phyloP scores from a whole-genome alignment of 148 eudicot genomes.

The Chenopodium album region DNA sequence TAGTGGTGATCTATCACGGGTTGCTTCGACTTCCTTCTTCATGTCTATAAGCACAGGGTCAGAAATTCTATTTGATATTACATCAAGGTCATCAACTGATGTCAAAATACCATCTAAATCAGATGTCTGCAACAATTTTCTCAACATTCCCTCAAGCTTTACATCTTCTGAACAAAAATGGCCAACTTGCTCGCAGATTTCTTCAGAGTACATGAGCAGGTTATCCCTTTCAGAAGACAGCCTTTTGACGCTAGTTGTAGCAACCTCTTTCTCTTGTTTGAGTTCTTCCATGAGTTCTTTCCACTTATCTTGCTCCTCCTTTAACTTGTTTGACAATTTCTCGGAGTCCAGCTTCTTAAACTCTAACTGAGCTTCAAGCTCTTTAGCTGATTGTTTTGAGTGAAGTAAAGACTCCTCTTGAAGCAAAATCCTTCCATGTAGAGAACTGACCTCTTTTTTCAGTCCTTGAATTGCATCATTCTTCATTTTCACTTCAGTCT shows the following conservation, averaged over 20 bases:
- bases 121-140: slow-evolving; percentile 26
- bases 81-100: slow-evolving; percentile 3
- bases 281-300: slow-evolving; percentile 36
- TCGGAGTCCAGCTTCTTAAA: slow-evolving; percentile 33
- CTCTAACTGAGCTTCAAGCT: slow-evolving; percentile 44
- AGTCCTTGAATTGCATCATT: slow-evolving; percentile 27
- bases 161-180: slow-evolving; percentile 38
- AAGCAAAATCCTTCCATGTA: slow-evolving; percentile 26
- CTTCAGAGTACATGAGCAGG: slow-evolving; percentile 41
- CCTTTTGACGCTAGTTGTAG: slow-evolving; percentile 31
- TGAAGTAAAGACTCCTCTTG: slow-evolving; percentile 36
- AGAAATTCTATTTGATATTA: neutral
- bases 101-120: slow-evolving; percentile 20
- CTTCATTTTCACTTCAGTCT: slow-evolving; percentile 38
- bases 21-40: slow-evolving; percentile 31
- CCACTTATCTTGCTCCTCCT: slow-evolving; percentile 25
- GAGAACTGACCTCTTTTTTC: slow-evolving; percentile 26
- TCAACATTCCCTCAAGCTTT: slow-evolving; percentile 42
- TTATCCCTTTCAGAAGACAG: slow-evolving; percentile 41
- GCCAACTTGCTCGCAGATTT: slow-evolving; percentile 33
- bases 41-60: slow-evolving; percentile 5
- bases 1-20: slow-evolving; percentile 45
- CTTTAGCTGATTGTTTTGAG: slow-evolving; percentile 25
- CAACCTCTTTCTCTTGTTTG: slow-evolving; percentile 33
- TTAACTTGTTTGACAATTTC: slow-evolving; percentile 30